Conservation (phyloP, 306 rosid genomes). For the Lablab purpureus region DNA sequence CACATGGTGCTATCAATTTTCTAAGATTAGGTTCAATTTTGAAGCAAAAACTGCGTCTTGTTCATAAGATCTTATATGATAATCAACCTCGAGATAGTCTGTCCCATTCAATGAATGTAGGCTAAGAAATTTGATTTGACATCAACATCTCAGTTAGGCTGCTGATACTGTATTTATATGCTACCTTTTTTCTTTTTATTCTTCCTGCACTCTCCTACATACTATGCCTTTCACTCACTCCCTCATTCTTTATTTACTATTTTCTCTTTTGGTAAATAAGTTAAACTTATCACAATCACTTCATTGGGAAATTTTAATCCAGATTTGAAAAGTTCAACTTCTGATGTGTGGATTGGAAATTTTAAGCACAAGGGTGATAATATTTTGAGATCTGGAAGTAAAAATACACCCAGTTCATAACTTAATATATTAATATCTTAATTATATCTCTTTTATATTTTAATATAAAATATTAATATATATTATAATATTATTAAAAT, state of each 20-base stretch:
- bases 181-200: neutral
- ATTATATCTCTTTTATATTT: too few species aligned
- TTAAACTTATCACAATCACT: neutral
- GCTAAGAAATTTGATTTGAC: conserved; percentile 36
- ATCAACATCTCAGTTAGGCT: conserved; percentile 46
- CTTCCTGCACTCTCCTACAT: neutral
- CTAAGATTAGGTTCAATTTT: conserved; percentile 55
- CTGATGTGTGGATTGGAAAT: too few species aligned
- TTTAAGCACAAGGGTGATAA: too few species aligned
- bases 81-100: conserved; percentile 48
- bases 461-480: too few species aligned
- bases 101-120: conserved; percentile 41
- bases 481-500: too few species aligned
- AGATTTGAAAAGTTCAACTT: too few species aligned
- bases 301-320: neutral
- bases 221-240: neutral
- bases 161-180: conserved; percentile 5
- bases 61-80: conserved; percentile 47
- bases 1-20: conserved; percentile 55
- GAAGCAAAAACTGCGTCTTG: conserved; percentile 51
- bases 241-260: neutral
- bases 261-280: neutral
- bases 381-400: too few species aligned
- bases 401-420: too few species aligned
- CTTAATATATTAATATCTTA: too few species aligned